Evolutionary conservation across 192 early-diverging fungal species (phyloP).

Genomic region (Chytriomyces sp.): DNA sequence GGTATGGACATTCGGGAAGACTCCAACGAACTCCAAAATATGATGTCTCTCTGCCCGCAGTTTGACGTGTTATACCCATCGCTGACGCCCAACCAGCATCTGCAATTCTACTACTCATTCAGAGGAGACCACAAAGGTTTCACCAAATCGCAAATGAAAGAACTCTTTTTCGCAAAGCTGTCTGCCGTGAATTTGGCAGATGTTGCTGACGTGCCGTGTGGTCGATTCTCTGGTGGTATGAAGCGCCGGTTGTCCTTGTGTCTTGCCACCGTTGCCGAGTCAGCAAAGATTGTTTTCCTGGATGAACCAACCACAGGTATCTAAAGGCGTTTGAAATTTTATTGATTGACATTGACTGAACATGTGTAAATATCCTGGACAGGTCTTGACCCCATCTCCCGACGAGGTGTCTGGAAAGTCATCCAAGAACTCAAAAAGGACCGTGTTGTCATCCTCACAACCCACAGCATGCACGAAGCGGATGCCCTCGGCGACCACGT

Average conservation of each 20-base stretch:
- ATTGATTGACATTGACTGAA: neutral
- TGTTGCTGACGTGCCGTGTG: slow-evolving; percentile 54
- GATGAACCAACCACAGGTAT: slow-evolving; percentile 62
- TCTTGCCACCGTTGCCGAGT: slow-evolving; percentile 63
- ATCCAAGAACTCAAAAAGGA: slow-evolving; percentile 63
- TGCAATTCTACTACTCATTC: slow-evolving; percentile 65
- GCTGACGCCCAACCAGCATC: slow-evolving; percentile 68
- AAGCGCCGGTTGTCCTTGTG: slow-evolving; percentile 69
- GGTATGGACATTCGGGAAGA: slow-evolving; percentile 57
- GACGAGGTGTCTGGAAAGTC: slow-evolving; percentile 67
- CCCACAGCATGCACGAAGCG: slow-evolving; percentile 79
- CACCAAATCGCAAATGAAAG: slow-evolving; percentile 46
- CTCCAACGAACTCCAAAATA: slow-evolving; percentile 60
- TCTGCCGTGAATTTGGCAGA: slow-evolving; percentile 57
- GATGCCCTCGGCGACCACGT: slow-evolving; percentile 51
- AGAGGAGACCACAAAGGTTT: slow-evolving; percentile 60
- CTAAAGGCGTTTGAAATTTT: neutral
- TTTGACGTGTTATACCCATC: slow-evolving; percentile 71
- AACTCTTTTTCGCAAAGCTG: slow-evolving; percentile 55
- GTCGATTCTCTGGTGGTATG: slow-evolving; percentile 57
- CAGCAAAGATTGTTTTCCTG: slow-evolving; percentile 67
- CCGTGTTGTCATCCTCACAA: slow-evolving; percentile 58
- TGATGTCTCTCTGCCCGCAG: slow-evolving; percentile 75
- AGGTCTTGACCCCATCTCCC: slow-evolving; percentile 70
- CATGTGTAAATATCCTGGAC: slow-evolving; percentile 42